A percentile compares a stretch with the other conserved stretches of the same genome.
Conservation (phyloP, 176 grass and related monocot genomes). For the Miscanthus lutarioriparius region DNA sequence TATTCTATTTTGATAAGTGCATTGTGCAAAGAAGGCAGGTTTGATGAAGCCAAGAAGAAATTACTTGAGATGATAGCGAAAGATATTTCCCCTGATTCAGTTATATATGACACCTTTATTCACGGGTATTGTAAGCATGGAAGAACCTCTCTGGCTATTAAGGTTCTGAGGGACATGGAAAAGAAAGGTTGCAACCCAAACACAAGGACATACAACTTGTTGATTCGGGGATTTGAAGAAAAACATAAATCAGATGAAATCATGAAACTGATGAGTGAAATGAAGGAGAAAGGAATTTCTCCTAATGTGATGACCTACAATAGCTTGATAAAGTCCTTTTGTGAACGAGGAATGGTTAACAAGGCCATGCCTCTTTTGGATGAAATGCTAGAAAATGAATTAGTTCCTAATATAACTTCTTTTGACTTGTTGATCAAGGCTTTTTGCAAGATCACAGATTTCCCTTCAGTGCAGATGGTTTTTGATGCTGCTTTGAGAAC, state of each 20-base stretch:
- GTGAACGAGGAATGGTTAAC: conserved; percentile 55
- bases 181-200: conserved; percentile 82
- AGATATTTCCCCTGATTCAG: conserved; percentile 71
- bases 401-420: conserved; percentile 78
- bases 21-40: conserved; percentile 68
- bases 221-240: conserved; percentile 77
- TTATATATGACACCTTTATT: conserved; percentile 89
- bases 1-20: conserved; percentile 78
- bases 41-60: conserved; percentile 85
- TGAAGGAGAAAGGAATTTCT: conserved; percentile 70
- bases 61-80: conserved; percentile 82
- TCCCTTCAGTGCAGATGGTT: conserved; percentile 61
- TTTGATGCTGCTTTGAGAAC: conserved; percentile 79
- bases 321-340: conserved; percentile 76
- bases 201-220: conserved; percentile 87
- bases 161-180: conserved; percentile 92
- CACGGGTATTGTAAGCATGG: conserved; percentile 76
- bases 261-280: conserved; percentile 74
- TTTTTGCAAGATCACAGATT: conserved; percentile 63
- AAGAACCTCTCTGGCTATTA: conserved; percentile 73
- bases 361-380: conserved; percentile 74
- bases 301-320: conserved; percentile 81
- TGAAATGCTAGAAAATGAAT: conserved; percentile 86
- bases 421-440: conserved; percentile 83
- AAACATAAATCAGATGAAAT: conserved; percentile 78